Base-by-base conservation (phyloP, 768 basidiomycete species). In the Mycena venus region DNA sequence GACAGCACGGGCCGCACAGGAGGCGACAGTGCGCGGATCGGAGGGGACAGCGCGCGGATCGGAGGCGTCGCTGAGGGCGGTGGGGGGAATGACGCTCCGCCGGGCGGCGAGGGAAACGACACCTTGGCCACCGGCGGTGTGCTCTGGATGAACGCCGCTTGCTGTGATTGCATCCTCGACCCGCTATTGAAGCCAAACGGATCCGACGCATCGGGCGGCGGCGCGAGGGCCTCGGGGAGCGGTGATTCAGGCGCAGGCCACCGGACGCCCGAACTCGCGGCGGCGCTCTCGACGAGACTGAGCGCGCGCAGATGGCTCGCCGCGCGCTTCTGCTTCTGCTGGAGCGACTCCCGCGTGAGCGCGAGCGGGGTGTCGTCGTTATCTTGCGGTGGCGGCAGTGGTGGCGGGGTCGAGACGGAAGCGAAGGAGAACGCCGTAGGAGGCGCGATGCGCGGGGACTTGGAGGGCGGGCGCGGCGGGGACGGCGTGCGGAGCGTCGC, bases 211-310 rank as follows among this genome's bases (percentile, higher is more conserved):
- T 79, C 66, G 29, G 81, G 79, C 19, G 85, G 86, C 31, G 85
- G 85, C 8, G 84, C 75, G 32, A 89, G 74, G 1, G 84, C 82
- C 59, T 85, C 82, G 11, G 87, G 87, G 0, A 86, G 78, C 3
- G 88, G 88, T 11, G 89, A 87, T 0, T 87, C 83, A n/a, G 89
- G 89, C 40, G 84, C 84, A 11, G 87, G 86, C 88, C 88, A 90
- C 31, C 82, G 82, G n/a, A 75, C 61, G 23, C 86, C 87, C 3
- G 84, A 81, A 17, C 85, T 85, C 4, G 90, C 82, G 10, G 91
- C 91, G 10, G 90, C 93, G 19, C 81, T 83, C 73, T 91, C 88
- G 76, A 94, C 80, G 29, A 94, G 84, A 73, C 86, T 91, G 72
- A 88, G 81, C 2, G 92, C 91, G 44, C 92, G 89, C 69, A 87